Evolutionary conservation across 257 asterid genomes (phyloP).

Genomic region (Gentiana macrophylla): DNA sequence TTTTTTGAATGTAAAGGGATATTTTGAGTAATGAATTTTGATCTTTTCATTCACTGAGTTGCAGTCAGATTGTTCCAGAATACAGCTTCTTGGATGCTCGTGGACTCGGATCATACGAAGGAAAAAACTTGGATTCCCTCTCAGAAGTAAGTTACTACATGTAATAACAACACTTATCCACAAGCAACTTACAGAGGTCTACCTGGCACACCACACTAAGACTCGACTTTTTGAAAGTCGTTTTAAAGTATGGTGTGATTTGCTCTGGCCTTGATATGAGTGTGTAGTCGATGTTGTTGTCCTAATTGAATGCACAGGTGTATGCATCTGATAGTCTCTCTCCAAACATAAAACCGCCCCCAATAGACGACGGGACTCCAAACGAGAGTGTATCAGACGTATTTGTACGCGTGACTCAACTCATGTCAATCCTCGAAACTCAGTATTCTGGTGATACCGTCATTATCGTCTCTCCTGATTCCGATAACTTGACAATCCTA

Average conservation of each 20-base stretch:
- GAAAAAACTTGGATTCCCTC: slow-evolving; percentile 51
- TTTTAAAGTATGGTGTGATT: no score
- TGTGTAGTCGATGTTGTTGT: no score
- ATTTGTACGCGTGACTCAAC: slow-evolving; percentile 87
- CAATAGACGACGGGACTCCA: slow-evolving; percentile 80
- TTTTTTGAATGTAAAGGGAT: background rate
- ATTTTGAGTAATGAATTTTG: background rate
- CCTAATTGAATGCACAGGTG: slow-evolving; percentile 26
- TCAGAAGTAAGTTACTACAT: slow-evolving; percentile 38
- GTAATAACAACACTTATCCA: no score
- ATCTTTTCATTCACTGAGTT: slow-evolving; percentile 1
- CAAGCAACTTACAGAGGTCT: no score
- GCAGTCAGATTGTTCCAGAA: slow-evolving; percentile 79
- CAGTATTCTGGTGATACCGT: slow-evolving; percentile 75
- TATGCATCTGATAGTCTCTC: slow-evolving; percentile 77
- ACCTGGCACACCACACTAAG: no score
- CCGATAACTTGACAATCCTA: slow-evolving; percentile 69
- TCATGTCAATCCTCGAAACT: slow-evolving; percentile 92
- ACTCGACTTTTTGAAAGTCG: no score
- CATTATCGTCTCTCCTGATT: slow-evolving; percentile 81
- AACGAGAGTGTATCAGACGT: slow-evolving; percentile 87
- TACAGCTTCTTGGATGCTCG: slow-evolving; percentile 98
- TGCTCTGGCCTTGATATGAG: no score
- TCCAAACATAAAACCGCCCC: slow-evolving; percentile 71
- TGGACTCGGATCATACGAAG: slow-evolving; percentile 94